phyloP scores from a whole-genome alignment of 2,329 filamentous ascomycete genomes.

The Pestalotiopsis sp. region DNA sequence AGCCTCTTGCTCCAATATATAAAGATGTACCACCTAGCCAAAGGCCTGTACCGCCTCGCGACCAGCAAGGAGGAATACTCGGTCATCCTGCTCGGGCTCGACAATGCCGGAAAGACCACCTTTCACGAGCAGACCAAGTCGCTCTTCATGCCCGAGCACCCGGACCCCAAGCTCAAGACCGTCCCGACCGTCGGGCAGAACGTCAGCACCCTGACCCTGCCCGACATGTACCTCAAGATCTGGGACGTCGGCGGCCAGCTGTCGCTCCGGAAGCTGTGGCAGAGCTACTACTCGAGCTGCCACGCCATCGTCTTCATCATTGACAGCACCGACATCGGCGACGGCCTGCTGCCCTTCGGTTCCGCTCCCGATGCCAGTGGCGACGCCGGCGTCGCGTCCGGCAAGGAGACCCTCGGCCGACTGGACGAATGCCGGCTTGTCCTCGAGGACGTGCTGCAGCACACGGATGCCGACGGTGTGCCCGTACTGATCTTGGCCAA shows the following conservation, averaged over 20 bases:
- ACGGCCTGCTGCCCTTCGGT: slow-evolving; percentile 62
- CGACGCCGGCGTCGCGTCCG: slow-evolving; percentile 37
- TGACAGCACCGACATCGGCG: slow-evolving; percentile 89
- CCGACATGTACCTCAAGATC: slow-evolving; percentile 96
- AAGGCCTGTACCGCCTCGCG: slow-evolving; percentile 90
- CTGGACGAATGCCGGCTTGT: slow-evolving; percentile 88
- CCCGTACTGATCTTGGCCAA: slow-evolving; percentile 92
- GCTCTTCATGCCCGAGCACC: slow-evolving; percentile 67
- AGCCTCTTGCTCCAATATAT: not conserved
- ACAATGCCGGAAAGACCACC: slow-evolving; percentile 98
- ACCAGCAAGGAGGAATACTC: slow-evolving; percentile 99
- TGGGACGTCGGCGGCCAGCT: slow-evolving; percentile 98
- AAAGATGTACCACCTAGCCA: slow-evolving; percentile 90
- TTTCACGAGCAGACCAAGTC: slow-evolving; percentile 96
- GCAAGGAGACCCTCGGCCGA: slow-evolving; percentile 51
- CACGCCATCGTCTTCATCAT: slow-evolving; percentile 98
- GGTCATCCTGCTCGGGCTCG: slow-evolving; percentile 91
- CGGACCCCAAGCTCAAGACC: slow-evolving; percentile 73
- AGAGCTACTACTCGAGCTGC: slow-evolving; percentile 89
- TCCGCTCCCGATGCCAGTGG: slow-evolving; percentile 32
- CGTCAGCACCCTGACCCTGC: slow-evolving; percentile 84
- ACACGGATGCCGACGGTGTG: slow-evolving; percentile 86
- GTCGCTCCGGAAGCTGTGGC: slow-evolving; percentile 86
- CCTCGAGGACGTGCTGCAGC: slow-evolving; percentile 84
- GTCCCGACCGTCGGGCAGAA: slow-evolving; percentile 98